Evolutionary conservation across 345 rosid genomes (phyloP), one percentile per base, ranked within the genome.

Genomic region (Combretum micranthum): DNA sequence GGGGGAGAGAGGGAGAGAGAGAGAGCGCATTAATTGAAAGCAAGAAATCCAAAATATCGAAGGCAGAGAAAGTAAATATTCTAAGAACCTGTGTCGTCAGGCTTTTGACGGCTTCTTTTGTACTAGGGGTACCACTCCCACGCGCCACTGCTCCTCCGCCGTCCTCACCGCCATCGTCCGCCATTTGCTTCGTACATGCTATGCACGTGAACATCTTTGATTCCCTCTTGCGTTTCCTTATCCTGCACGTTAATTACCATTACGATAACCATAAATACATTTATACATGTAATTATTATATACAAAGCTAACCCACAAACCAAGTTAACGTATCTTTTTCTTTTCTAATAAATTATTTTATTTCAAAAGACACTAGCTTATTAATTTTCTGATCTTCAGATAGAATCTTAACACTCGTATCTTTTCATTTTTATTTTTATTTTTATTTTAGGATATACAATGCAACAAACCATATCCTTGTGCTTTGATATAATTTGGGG

Each of bases 31-130:
- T 32, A 42, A 59, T 60, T 22, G 50, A 56, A 61, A 55, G 18
- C 13, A 3, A 18, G 13, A 18, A 49, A 49, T 10, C 1, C 32
- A 12, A 12, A 52, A 22, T 4, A 21, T 3, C 14, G 55, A 6
- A 52, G 37, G 1, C n/a, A 23, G 55, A 25, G 42, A 10, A 16
- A 21, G 55, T 20, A 15, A 3, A 12, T 25, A 17, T 12, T 1
- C 32, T 20, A 49, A 23, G 68, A 52, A 93, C 99, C 97, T 93
- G 99, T 37, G 91, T 62, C 54, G 99, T 93, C 57, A 93, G 87
- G 97, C 96, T 87, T 79, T 87, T 93, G 88, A 89, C 99, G 83
- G 99, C 88, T 73, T 93, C 99, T 74, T 83, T 93, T 16, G 94
- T 74, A 64, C 69, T 85, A 22, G 96, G 93, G 55, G 98, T 84